Base-by-base conservation (phyloP, 768 basidiomycete species). In the Mycena chlorophos region DNA sequence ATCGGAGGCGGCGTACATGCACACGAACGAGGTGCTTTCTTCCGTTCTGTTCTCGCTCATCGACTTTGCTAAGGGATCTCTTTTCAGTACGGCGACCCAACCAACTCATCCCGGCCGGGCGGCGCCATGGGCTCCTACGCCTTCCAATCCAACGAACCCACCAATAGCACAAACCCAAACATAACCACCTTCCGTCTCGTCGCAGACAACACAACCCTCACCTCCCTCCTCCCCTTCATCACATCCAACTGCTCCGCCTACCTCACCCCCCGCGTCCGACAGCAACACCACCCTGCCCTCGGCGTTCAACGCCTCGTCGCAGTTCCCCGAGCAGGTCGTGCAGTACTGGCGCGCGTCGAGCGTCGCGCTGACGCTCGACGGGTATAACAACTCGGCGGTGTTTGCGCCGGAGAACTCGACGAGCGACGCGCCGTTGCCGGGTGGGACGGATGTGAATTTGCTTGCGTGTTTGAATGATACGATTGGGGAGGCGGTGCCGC, bases 271-370 rank as follows among this genome's bases (percentile, higher is more conserved):
- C 10, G 65, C 67, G 4, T 67, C 68, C 25, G 62, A 66, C 3
- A 56, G 60, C 1, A 66, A 69, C 3, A 67, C 66, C 20, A 39
- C 61, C 31, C 64, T 69, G 10, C 65, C 68, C 69, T 50, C 60
- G 56, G 61, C 59, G 20, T 58, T 70, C 2, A 34, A 47, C 25
- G 60, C 60, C 2, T 59, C 55, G 2, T 72, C 74, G 13, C 64
- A 65, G 34, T 42, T 42, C 40, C 81, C 82, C 0, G 76, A 81
- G 57, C 75, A 82, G 56, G 77, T 75, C 0, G 61, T 85, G 4
- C 80, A 86, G 51, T 86, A 86, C 62, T 86, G 79, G 63, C 82
- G 85, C 26, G 77, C 82, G 0, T 81, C 79, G 59, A 80, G 76
- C 37, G 74, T 81, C 26, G 79, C 75, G 3, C 75, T 86, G 5